Evolutionary conservation across 1,284 basidiomycete genomes (phyloP).

Genomic region (Tetrapyrgos nigripes): DNA sequence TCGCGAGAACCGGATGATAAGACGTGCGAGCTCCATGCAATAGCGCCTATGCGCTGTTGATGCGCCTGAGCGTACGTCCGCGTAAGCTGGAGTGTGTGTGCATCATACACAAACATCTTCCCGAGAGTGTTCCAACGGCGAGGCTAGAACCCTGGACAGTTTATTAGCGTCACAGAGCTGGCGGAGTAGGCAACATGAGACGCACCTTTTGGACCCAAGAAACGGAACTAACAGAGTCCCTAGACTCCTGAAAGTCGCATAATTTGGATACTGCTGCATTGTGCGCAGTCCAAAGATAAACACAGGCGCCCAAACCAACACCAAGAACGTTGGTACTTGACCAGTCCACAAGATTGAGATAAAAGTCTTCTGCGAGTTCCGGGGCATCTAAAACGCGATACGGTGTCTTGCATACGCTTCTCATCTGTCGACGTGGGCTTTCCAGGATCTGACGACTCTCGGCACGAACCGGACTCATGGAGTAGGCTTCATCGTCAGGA

Average conservation of each 20-base stretch:
- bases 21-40: slow-evolving; percentile 94
- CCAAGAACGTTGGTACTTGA: slow-evolving; percentile 93
- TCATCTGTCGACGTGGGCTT: slow-evolving; percentile 81
- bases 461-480: slow-evolving; percentile 88
- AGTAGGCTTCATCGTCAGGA: slow-evolving; percentile 86
- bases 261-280: slow-evolving; percentile 92
- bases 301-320: slow-evolving; percentile 90
- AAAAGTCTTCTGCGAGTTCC: slow-evolving; percentile 97
- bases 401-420: slow-evolving; percentile 92
- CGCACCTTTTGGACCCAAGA: slow-evolving; percentile 91
- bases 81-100: slow-evolving; percentile 76
- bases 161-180: neutral
- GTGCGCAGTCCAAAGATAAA: slow-evolving; percentile 97
- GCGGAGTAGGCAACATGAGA: slow-evolving; percentile 9
- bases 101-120: slow-evolving; percentile 94
- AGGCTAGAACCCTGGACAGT: slow-evolving; percentile 77
- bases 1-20: slow-evolving; percentile 94
- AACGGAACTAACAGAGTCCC: slow-evolving; percentile 83
- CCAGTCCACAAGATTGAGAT: slow-evolving; percentile 98
- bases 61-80: slow-evolving; percentile 93
- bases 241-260: slow-evolving; percentile 74
- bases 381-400: slow-evolving; percentile 98
- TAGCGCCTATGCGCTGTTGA: slow-evolving; percentile 86
- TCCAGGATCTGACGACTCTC: slow-evolving; percentile 87
- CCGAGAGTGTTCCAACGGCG: slow-evolving; percentile 91